These are phyloP conservation scores for Paradendryphiella salina DNA, from an alignment of 2,329 filamentous ascomycete genomes.

Conservation along the genomic window DNA sequence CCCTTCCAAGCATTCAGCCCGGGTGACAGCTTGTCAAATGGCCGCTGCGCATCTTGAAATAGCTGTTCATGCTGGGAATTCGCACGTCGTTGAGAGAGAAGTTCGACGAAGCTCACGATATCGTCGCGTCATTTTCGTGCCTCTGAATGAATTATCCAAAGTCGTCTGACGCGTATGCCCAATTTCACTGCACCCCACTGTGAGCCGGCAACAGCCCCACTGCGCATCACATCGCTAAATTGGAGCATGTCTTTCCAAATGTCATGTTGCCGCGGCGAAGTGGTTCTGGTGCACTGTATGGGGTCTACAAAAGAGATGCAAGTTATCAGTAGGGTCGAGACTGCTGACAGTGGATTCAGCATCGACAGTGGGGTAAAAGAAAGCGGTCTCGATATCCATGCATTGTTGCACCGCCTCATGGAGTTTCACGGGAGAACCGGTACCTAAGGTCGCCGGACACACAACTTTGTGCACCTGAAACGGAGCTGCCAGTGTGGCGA, in stretches of 20 bases:
- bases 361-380: background rate
- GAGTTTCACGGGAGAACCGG: constrained; percentile 11
- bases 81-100: background rate
- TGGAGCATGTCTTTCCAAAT: constrained; percentile 11
- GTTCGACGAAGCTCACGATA: background rate
- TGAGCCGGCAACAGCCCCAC: constrained; percentile 17
- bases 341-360: background rate
- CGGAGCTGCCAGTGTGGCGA: constrained; percentile 18
- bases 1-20: background rate
- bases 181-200: constrained; percentile 23
- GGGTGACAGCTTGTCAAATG: background rate
- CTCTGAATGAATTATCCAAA: background rate
- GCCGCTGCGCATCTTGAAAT: background rate
- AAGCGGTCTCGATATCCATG: background rate
- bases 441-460: constrained; percentile 7
- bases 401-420: constrained; percentile 10
- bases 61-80: background rate
- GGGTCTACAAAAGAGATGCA: background rate
- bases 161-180: constrained; percentile 20
- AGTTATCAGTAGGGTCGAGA: background rate
- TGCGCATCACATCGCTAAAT: constrained; percentile 24
- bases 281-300: constrained; percentile 4
- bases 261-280: constrained; percentile 10
- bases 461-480: constrained; percentile 17
- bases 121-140: background rate